Evolutionary conservation across 257 asterid species (phyloP), one percentile per base, ranked within the genome.

Genomic region (Jasminum sambac): DNA sequence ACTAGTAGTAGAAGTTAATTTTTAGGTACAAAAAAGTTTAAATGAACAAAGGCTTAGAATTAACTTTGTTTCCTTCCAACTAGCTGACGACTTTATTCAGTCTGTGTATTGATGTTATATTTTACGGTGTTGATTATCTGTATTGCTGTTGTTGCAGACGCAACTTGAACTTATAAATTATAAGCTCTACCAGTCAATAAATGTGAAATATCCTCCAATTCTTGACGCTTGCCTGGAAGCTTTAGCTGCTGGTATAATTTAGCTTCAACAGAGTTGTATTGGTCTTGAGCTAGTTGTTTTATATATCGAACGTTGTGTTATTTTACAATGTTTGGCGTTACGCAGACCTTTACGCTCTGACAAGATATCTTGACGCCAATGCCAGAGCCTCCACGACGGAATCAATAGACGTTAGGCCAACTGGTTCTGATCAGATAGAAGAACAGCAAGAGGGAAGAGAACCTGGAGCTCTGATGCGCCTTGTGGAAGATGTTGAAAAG

Each of bases 311-410:
- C 57, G 4, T 36, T 38, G 2, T 16, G 11, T 58, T 60, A n/a
- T 69, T 72, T 25, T 64, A 76, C 71, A 52, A 11, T 76, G 38
- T 61, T 61, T 67, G 63, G 59, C 66, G n/a, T 52, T 79, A 23
- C 82, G 84, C 96, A 95, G 99, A 89, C 81, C 88, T 95, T 11
- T 95, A 95, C 83, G 98, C 97, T 64, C 75, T 95, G 82, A 84
- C 97, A 48, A 87, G 99, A 78, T 87, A 82, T 73, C 79, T 95
- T 63, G 98, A 88, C 72, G 89, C 92, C 65, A 83, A 63, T 63
- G 81, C 87, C 41, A 82, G 79, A 74, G 76, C 81, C 69, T 80
- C 88, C 44, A 63, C 77, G 50, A 17, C 71, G 81, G 84, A 80
- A 34, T 60, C 77, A 2, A 69, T 69, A 67, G 77, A 82, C 46